phyloP scores from a whole-genome alignment of 306 rosid species.

The Potentilla sterilis region DNA sequence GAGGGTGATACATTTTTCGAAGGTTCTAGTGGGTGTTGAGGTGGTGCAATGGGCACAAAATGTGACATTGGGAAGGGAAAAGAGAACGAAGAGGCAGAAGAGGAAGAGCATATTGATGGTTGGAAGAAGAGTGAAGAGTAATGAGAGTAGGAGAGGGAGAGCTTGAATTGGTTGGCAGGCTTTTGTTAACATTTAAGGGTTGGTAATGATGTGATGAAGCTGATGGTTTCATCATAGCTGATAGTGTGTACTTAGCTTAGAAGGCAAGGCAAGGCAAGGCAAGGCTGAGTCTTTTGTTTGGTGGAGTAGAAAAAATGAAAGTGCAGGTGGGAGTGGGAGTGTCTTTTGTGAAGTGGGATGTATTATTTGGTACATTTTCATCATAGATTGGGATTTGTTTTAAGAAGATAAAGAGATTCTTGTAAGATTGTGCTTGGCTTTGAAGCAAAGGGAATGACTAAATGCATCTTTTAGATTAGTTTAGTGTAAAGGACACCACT shows the following conservation, averaged over 20 bases:
- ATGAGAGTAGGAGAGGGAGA: conserved; percentile 19
- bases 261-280: conserved; percentile 78
- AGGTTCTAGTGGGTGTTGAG: conserved; percentile 51
- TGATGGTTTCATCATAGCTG: conserved; percentile 34
- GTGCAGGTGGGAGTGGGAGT: conserved; percentile 2
- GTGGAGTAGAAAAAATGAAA: conserved; percentile 32
- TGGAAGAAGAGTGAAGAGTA: conserved; percentile 12
- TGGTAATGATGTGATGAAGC: conserved; percentile 35
- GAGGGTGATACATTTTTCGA: conserved; percentile 74
- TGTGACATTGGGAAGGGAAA: conserved; percentile 31
- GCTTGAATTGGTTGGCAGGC: conserved; percentile 20
- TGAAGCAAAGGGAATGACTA: conserved; percentile 38
- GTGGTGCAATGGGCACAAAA: conserved; percentile 71
- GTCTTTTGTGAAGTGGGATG: neutral
- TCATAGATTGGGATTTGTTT: neutral
- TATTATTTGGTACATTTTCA: neutral
- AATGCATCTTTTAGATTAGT: neutral
- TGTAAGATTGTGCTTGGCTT: conserved; percentile 46
- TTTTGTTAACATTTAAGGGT: conserved; percentile 40
- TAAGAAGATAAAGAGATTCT: neutral
- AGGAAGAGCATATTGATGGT: conserved; percentile 35
- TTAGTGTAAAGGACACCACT: neutral
- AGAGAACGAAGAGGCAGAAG: conserved; percentile 32
- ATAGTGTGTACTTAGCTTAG: conserved; percentile 59
- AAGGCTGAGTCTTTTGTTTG: conserved; percentile 36